Evolutionary conservation across 2,329 filamentous ascomycete genomes (phyloP), one percentile per base, ranked within the genome.

Genomic region (Penicillium janthinellum): DNA sequence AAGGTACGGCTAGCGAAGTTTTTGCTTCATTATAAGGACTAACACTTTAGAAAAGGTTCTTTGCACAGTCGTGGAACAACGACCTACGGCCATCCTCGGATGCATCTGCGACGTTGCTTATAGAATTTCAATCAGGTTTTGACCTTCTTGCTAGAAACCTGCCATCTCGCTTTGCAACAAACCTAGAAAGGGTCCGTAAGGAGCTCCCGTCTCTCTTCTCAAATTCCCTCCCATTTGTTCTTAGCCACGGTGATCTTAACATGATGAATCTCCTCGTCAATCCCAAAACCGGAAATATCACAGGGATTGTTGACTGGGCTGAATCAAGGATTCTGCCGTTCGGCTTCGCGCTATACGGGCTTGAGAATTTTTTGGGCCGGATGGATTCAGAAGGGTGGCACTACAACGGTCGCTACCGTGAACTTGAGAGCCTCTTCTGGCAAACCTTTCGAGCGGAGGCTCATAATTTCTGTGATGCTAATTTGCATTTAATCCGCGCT

Each of bases 311-410:
- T 12, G 65, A 71, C 54, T 70, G 63, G 65, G 60, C 65, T 22
- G 64, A 69, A 51, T 48, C 65, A 53, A 63, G 60, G 38, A 60
- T 69, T 52, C 54, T 67, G 15, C 63, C 65, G 2, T 67, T 69
- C 38, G 69, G 70, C n/a, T 66, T 72, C n/a, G 56, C 65, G 10
- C 60, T 71, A 17, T 71, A 62, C n/a, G 61, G 64, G 48, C 51
- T 67, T 54, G 49, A 64, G 55, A 61, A 62, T 51, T 3, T 61
- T 42, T 42, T 67, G 0, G 65, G 63, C 41, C 17, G 41, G 34
- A 64, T 67, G 58, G 56, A 64, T 59, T 63, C 62, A 55, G n/a
- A 56, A 28, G 60, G 63, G 52, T 63, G 59, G 57, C 57, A 61
- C 45, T 65, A 63, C 55, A 51, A 58, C 52, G 57, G 60, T 56